phyloP scores from a whole-genome alignment of 75 land plant genomes.

The Azolla pinnata region DNA sequence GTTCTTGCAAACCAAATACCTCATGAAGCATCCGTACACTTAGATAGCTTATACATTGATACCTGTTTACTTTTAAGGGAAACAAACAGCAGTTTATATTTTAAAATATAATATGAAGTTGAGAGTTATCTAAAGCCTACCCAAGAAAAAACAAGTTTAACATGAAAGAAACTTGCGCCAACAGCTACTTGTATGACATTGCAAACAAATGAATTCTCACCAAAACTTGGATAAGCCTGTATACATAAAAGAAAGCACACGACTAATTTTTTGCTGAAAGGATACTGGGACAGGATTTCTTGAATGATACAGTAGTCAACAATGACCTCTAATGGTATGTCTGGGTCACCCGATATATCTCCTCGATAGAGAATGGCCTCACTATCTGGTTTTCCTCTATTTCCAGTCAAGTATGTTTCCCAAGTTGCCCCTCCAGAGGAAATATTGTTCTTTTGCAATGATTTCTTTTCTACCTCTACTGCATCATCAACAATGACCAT shows the following conservation, averaged over 20 bases:
- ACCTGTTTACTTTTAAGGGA: slow-evolving; percentile 52
- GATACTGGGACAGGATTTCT: slow-evolving; percentile 94
- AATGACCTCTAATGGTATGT: slow-evolving; percentile 69
- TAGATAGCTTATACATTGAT: slow-evolving; percentile 61
- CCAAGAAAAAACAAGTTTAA: no score
- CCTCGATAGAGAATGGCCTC: neutral
- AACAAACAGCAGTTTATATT: no score
- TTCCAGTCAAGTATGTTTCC: neutral
- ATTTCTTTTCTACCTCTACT: neutral
- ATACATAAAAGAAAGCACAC: no score
- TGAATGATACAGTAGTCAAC: slow-evolving; percentile 63
- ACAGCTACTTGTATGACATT: no score
- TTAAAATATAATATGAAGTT: no score
- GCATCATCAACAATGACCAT: neutral
- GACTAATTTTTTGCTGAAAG: no score
- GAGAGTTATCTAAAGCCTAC: no score
- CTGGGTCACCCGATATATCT: slow-evolving; percentile 10
- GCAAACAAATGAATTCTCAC: no score
- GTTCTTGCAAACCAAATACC: slow-evolving; percentile 65
- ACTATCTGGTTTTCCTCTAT: neutral
- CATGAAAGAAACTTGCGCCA: no score
- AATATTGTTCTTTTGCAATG: neutral
- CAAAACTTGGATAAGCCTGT: no score
- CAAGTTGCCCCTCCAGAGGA: slow-evolving; percentile 2
- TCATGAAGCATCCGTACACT: slow-evolving; percentile 71